Evolutionary conservation across 2,329 filamentous ascomycete genomes (phyloP).

Genomic region (Beauveria brongniartii): DNA sequence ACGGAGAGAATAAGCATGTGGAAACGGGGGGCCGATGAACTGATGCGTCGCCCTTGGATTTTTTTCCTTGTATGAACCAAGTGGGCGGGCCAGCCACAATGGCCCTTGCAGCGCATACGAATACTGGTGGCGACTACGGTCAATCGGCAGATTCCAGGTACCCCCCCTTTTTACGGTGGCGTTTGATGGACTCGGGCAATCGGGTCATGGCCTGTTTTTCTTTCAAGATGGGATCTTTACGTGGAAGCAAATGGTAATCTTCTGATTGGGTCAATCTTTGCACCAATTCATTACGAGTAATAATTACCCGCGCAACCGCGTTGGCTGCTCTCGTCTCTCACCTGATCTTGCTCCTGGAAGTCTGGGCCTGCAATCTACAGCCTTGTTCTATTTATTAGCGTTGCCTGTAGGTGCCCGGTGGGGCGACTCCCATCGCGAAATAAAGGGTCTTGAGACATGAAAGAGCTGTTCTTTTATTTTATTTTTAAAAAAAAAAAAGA

Average conservation of each 20-base stretch:
- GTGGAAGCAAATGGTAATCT: no score
- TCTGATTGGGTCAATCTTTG: no score
- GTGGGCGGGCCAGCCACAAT: neutral
- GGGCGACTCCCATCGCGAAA: neutral
- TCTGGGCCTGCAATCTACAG: neutral
- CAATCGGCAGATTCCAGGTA: conserved; percentile 6
- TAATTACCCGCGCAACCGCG: no score
- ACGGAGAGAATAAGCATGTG: conserved; percentile 7
- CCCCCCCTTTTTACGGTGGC: neutral
- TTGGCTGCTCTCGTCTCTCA: neutral
- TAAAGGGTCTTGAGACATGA: neutral
- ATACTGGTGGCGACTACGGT: neutral
- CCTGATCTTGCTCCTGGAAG: neutral
- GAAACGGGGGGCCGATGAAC: conserved; percentile 10
- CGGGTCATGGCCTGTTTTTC: neutral
- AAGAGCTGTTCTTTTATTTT: neutral
- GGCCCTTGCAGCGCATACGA: conserved; percentile 2
- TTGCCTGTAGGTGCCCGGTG: neutral
- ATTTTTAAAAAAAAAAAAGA: neutral
- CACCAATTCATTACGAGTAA: no score
- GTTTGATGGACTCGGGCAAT: neutral
- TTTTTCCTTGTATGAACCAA: neutral
- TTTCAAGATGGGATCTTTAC: neutral
- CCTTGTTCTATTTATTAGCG: neutral
- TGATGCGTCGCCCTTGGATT: conserved; percentile 4